phyloP scores from a whole-genome alignment of 768 basidiomycete species.

The Termitomyces sp. region DNA sequence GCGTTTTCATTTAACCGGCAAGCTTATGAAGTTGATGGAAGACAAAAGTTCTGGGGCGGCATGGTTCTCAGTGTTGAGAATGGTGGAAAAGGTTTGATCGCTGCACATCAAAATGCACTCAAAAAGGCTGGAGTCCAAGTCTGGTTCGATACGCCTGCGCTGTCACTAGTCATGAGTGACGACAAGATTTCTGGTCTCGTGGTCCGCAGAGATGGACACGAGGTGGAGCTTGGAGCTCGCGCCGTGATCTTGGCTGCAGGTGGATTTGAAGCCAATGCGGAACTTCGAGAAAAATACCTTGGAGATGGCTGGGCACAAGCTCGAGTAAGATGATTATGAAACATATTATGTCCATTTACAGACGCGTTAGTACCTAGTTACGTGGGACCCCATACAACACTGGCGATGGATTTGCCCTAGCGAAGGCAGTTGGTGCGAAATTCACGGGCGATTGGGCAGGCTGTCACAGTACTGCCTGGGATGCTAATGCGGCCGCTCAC shows the following conservation, averaged over 20 bases:
- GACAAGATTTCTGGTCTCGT: constrained; percentile 44
- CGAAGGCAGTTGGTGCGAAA: constrained; percentile 45
- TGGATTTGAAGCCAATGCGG: constrained; percentile 58
- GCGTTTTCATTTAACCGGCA: constrained; percentile 60
- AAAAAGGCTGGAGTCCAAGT: constrained; percentile 46
- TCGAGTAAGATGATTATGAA: constrained; percentile 33
- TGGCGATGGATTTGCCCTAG: constrained; percentile 60
- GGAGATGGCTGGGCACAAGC: constrained; percentile 59
- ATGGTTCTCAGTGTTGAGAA: constrained; percentile 58
- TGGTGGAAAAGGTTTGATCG: constrained; percentile 67
- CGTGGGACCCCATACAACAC: constrained; percentile 71
- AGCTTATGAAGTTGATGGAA: constrained; percentile 60
- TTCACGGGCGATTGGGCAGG: constrained; percentile 64
- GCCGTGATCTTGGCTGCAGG: constrained; percentile 63
- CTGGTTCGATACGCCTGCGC: constrained; percentile 55
- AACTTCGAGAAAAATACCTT: constrained; percentile 49
- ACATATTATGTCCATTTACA: background rate
- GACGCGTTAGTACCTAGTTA: constrained; percentile 40
- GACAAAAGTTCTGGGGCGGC: constrained; percentile 71
- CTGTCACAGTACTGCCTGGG: constrained; percentile 76
- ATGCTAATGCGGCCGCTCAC: constrained; percentile 51
- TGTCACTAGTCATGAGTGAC: constrained; percentile 32
- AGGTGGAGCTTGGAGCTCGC: constrained; percentile 31
- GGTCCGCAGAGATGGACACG: constrained; percentile 34
- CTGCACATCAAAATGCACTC: constrained; percentile 49